Evolutionary conservation across 257 asterid species (phyloP), one percentile per base, ranked within the genome.

Genomic region (Solanum virginianum): DNA sequence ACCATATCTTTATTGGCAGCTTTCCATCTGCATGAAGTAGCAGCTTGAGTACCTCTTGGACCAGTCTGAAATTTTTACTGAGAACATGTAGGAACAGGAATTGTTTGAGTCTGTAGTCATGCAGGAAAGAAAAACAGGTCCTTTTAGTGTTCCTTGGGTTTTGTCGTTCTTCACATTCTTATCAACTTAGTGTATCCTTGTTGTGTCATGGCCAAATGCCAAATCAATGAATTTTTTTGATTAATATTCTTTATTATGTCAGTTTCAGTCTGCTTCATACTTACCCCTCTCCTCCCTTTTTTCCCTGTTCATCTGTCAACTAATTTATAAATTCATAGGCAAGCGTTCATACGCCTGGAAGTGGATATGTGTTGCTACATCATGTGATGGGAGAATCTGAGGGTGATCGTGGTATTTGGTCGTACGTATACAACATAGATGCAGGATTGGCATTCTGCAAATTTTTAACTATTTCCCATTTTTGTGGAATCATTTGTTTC

Each of bases 381-480:
- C 99, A 95, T 65, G 92, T 94, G 88, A 96, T 96, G 99, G 99
- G 99, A 84, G 98, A 95, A 91, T 95, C 98, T 81, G 98, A 94
- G 63, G 99, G 99, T 87, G 97, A 92, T 81, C 98, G 92, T 68
- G 98, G 96, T 84, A 86, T 93, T 92, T 96, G 99, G 99, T 95
- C 98, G 98, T 96, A 91, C 91, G 99, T 96, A 90, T 92, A 86
- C 87, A 12, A 41, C 18, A 10, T 63, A 70, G 83, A 39, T 36
- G 53, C 79, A 39, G 79, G 79, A 70, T 70, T 39, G 39, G 53
- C 14, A 22, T 59, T 60, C 68, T 56, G 84, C 65, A 62, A 45
- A 62, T 56, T 26, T 9, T 16, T 51, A 51, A 24, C 55, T 22
- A 43, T 36, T 72, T 77, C 45, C 10, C 62, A 51, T 24, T 77